These are phyloP conservation scores for Rheum nobile DNA, from an alignment of 148 eudicot genomes.

Conservation along the genomic window DNA sequence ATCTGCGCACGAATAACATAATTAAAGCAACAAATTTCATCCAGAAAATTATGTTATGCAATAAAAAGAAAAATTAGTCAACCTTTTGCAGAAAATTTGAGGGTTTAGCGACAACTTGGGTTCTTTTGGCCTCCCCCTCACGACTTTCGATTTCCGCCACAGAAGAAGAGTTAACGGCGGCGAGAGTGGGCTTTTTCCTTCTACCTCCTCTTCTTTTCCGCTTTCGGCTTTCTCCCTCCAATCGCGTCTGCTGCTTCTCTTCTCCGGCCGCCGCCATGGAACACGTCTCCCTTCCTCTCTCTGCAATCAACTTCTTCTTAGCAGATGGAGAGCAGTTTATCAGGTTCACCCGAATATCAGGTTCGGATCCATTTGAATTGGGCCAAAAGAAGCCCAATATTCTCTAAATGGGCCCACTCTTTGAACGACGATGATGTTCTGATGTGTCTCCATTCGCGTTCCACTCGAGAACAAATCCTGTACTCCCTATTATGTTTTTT, in stretches of 20 bases:
- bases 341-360: background rate
- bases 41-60: background rate
- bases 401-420: background rate
- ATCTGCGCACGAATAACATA: constrained; percentile 28
- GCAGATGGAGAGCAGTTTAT: too few species aligned
- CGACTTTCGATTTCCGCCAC: background rate
- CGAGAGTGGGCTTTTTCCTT: background rate
- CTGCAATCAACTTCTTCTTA: background rate
- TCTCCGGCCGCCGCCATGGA: constrained; percentile 5
- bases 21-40: background rate
- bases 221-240: constrained; percentile 16
- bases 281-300: background rate
- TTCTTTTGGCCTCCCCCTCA: background rate
- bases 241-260: constrained; percentile 8
- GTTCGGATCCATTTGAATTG: background rate
- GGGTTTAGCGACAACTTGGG: constrained; percentile 1
- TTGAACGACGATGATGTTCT: too few species aligned
- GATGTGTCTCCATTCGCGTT: too few species aligned
- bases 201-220: constrained; percentile 24
- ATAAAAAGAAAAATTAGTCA: background rate
- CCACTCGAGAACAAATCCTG: too few species aligned
- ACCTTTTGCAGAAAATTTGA: constrained; percentile 48
- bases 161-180: background rate
- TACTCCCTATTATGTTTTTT: too few species aligned
- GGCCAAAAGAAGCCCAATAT: background rate